A percentile compares a stretch with the other conserved stretches of the same genome.
Conservation (phyloP, 1,139 yeast genomes). For the Torulaspora globosa region DNA sequence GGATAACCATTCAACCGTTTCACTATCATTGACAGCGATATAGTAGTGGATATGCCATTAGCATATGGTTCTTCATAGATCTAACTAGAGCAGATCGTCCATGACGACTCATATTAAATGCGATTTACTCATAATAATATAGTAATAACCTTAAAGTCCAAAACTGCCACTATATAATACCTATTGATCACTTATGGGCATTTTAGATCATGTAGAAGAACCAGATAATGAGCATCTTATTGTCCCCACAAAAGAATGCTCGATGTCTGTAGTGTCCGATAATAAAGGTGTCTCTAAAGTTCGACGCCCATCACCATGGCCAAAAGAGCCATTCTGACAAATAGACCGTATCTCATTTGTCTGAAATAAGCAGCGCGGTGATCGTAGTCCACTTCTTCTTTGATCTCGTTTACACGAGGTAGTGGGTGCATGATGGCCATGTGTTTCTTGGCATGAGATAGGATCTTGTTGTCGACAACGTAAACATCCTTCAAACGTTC, state of each 20-base stretch:
- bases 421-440: conserved; percentile 99
- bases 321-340: conserved; percentile 96
- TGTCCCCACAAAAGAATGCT: conserved; percentile 22
- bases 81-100: not conserved
- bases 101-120: not conserved
- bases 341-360: conserved; percentile 98
- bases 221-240: conserved; percentile 7
- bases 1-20: not conserved
- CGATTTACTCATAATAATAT: not conserved
- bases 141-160: not conserved
- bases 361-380: conserved; percentile 99
- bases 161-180: not conserved
- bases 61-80: not conserved
- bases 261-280: not conserved
- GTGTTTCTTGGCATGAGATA: conserved; percentile 91
- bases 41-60: not conserved
- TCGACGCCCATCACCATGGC: conserved; percentile 96
- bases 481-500: conserved; percentile 87
- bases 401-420: conserved; percentile 94
- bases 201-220: not conserved
- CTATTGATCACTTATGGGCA: not conserved
- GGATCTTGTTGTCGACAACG: conserved; percentile 86
- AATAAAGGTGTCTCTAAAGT: conserved; percentile 19
- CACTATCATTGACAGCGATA: not conserved
- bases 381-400: conserved; percentile 98